Percentiles rank a stretch among this genome's conserved stretches.
Conservation (phyloP, 768 basidiomycete species). For the Sarcomyxa edulis region DNA sequence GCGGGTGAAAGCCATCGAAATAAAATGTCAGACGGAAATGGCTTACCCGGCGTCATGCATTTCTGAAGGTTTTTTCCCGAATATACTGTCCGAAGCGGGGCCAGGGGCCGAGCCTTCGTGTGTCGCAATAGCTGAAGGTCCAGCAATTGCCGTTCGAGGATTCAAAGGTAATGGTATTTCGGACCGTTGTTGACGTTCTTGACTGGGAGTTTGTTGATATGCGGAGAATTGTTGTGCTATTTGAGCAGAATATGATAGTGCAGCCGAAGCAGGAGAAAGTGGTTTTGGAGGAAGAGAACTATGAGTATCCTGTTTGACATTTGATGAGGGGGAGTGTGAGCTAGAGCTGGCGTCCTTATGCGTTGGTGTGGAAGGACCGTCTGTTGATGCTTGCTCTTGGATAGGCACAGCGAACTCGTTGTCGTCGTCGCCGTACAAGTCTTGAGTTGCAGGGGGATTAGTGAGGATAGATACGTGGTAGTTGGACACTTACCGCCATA, state of each 20-base stretch:
- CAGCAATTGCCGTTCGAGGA: constrained; percentile 19
- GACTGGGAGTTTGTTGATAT: constrained; percentile 62
- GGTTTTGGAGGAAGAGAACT: constrained; percentile 6
- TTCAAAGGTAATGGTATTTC: too few species aligned
- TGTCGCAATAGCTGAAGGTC: constrained; percentile 22
- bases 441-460: constrained; percentile 24
- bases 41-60: constrained; percentile 85
- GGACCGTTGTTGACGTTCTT: too few species aligned
- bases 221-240: constrained; percentile 61
- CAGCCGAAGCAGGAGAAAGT: constrained; percentile 10
- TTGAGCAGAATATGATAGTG: constrained; percentile 57
- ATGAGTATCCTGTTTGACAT: constrained; percentile 3
- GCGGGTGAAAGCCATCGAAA: too few species aligned
- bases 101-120: constrained; percentile 26
- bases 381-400: too few species aligned
- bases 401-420: constrained; percentile 26
- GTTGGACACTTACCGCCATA: constrained; percentile 36
- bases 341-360: constrained; percentile 18
- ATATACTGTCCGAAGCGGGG: constrained; percentile 30
- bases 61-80: constrained; percentile 61
- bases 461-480: background rate
- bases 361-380: constrained; percentile 23
- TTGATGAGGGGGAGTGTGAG: constrained; percentile 13
- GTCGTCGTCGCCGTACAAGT: constrained; percentile 52
- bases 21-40: constrained; percentile 1